Evolutionary conservation across 2,329 filamentous ascomycete species (phyloP).

Genomic region (Penicillium sp.): DNA sequence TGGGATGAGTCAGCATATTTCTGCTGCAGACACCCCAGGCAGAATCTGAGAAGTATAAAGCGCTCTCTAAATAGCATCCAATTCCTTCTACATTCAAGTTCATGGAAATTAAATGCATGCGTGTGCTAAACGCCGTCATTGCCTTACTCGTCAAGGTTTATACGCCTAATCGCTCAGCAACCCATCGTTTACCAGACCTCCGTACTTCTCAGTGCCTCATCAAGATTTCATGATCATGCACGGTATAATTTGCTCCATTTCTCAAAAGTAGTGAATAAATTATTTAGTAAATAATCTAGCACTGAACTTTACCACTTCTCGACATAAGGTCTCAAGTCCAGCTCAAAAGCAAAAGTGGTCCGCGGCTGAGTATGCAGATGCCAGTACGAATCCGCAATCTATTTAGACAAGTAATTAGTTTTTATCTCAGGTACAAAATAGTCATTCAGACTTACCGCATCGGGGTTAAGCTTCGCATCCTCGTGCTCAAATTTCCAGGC

Average conservation of each 20-base stretch:
- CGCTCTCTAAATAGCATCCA: neutral
- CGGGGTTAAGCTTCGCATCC: constrained; percentile 69
- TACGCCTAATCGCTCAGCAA: neutral
- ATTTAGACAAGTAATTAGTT: constrained; percentile 6
- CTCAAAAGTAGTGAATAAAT: neutral
- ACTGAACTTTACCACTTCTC: constrained; percentile 68
- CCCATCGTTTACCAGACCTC: neutral
- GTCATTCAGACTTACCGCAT: constrained; percentile 58
- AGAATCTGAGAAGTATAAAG: neutral
- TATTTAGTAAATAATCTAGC: too few relatives aligned
- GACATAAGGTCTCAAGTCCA: constrained; percentile 75
- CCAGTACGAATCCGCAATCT: constrained; percentile 90
- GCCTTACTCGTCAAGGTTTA: neutral
- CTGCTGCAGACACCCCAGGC: neutral
- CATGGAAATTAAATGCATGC: neutral
- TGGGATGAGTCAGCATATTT: constrained; percentile 10
- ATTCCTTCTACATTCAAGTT: neutral
- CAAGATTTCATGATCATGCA: neutral
- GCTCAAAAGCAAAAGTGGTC: constrained; percentile 76
- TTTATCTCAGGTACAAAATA: neutral
- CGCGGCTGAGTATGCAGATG: constrained; percentile 75
- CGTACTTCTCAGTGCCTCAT: neutral
- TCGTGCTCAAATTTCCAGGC: constrained; percentile 56
- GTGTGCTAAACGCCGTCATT: neutral
- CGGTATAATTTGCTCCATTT: neutral